Evolutionary conservation across 257 asterid species (phyloP).

Genomic region (Solanum tacnaense): DNA sequence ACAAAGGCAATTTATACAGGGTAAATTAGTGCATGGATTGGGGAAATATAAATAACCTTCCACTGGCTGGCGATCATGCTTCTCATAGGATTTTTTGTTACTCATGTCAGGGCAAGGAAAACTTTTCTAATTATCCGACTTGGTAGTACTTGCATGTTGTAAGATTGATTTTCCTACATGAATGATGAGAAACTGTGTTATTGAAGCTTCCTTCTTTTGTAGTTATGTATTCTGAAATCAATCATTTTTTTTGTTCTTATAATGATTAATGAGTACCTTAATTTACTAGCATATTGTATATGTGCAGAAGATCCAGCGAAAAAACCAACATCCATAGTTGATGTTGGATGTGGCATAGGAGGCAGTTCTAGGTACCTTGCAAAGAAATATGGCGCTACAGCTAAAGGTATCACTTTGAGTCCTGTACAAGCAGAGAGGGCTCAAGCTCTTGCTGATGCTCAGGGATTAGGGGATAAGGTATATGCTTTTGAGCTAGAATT

Average conservation of each 20-base stretch:
- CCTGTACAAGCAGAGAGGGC: slow-evolving; percentile 98
- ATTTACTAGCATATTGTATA: not conserved
- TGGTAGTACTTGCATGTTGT: not conserved
- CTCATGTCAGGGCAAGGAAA: not conserved
- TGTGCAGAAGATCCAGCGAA: slow-evolving; percentile 34
- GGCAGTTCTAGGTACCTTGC: slow-evolving; percentile 88
- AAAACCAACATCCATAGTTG: slow-evolving; percentile 63
- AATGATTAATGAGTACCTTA: not conserved
- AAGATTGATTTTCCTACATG: not conserved
- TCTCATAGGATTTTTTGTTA: not conserved
- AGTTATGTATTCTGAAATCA: not conserved
- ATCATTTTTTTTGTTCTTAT: not conserved
- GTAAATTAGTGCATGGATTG: not conserved
- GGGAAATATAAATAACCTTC: not conserved
- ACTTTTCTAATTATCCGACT: not conserved
- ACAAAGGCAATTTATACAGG: not conserved
- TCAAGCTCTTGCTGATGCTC: slow-evolving; percentile 66
- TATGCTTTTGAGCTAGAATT: not conserved
- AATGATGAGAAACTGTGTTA: not conserved
- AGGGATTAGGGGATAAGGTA: slow-evolving; percentile 63
- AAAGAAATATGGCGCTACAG: slow-evolving; percentile 54
- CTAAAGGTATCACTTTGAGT: slow-evolving; percentile 82
- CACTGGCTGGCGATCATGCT: not conserved
- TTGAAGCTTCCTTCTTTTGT: not conserved
- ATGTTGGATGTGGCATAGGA: slow-evolving; percentile 98